phyloP scores from a whole-genome alignment of 2,329 filamentous ascomycete genomes.

The Xylaria sp. region DNA sequence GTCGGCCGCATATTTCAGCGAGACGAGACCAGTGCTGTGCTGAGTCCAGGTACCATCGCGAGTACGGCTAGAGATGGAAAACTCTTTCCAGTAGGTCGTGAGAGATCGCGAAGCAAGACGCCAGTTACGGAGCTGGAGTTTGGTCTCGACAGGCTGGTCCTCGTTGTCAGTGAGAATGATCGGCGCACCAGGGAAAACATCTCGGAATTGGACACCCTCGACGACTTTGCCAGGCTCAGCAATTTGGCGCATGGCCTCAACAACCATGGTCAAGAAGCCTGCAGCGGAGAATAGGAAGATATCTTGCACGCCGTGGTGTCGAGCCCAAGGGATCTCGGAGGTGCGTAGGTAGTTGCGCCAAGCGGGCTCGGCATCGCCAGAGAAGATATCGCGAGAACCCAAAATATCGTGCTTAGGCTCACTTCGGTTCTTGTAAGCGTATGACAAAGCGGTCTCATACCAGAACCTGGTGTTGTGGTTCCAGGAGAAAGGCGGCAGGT shows the following conservation, averaged over 20 bases:
- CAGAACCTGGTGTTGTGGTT: slow-evolving; percentile 57
- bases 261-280: slow-evolving; percentile 51
- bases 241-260: slow-evolving; percentile 51
- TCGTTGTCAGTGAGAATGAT: slow-evolving; percentile 45
- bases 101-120: slow-evolving; percentile 45
- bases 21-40: slow-evolving; percentile 47
- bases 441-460: slow-evolving; percentile 52
- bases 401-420: slow-evolving; percentile 55
- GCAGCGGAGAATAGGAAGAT: slow-evolving; percentile 62
- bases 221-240: slow-evolving; percentile 44
- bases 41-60: slow-evolving; percentile 46
- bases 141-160: slow-evolving; percentile 45
- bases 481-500: slow-evolving; percentile 60
- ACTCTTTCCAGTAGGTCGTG: slow-evolving; percentile 48
- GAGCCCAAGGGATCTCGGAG: slow-evolving; percentile 56
- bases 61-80: slow-evolving; percentile 44
- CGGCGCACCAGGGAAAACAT: slow-evolving; percentile 46
- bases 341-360: slow-evolving; percentile 54
- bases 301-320: slow-evolving; percentile 61
- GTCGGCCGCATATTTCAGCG: slow-evolving; percentile 44
- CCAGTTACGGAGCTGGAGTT: slow-evolving; percentile 47
- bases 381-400: slow-evolving; percentile 49
- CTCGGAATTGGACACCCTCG: slow-evolving; percentile 48
- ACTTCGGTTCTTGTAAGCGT: slow-evolving; percentile 50
- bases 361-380: slow-evolving; percentile 47